Evolutionary conservation across 352 stramenopile genomes (phyloP).

Genomic region (Globisporangium iwayamae): DNA sequence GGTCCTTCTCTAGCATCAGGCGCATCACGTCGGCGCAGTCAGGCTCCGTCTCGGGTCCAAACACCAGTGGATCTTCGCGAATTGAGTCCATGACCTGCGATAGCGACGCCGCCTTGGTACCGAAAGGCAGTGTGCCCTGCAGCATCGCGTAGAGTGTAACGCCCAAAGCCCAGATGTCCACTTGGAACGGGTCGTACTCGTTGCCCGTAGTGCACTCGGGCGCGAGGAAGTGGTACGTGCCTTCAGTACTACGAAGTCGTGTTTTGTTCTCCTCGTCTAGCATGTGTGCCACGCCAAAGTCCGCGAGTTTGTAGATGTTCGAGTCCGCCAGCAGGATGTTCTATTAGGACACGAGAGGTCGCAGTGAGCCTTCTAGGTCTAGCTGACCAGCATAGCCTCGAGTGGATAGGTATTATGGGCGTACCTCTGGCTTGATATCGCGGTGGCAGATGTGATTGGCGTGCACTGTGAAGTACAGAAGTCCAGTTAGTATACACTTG

Average conservation of each 20-base stretch:
- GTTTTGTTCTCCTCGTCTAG: constrained; percentile 35
- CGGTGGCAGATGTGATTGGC: constrained; percentile 79
- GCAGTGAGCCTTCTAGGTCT: not conserved
- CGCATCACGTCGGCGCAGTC: constrained; percentile 45
- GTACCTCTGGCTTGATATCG: constrained; percentile 72
- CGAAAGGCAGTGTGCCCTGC: constrained; percentile 68
- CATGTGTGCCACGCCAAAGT: constrained; percentile 80
- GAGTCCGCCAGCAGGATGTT: constrained; percentile 67
- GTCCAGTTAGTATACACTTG: not conserved
- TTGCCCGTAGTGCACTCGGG: constrained; percentile 79
- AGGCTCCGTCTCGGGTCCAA: constrained; percentile 31
- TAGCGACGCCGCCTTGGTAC: constrained; percentile 44
- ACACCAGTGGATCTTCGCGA: constrained; percentile 45
- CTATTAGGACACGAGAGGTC: constrained; percentile 2
- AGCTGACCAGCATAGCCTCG: too few species aligned
- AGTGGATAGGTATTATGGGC: not conserved
- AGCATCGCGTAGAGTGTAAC: constrained; percentile 78
- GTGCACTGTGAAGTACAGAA: constrained; percentile 43
- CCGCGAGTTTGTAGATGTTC: constrained; percentile 66
- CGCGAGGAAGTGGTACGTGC: constrained; percentile 85
- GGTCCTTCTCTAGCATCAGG: constrained; percentile 59
- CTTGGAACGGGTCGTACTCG: constrained; percentile 68
- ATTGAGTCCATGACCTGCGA: constrained; percentile 73
- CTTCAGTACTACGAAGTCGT: constrained; percentile 70
- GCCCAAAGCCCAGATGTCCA: constrained; percentile 83